phyloP scores from a whole-genome alignment of 2,329 filamentous ascomycete genomes.

The Phyllosticta capitalensis region DNA sequence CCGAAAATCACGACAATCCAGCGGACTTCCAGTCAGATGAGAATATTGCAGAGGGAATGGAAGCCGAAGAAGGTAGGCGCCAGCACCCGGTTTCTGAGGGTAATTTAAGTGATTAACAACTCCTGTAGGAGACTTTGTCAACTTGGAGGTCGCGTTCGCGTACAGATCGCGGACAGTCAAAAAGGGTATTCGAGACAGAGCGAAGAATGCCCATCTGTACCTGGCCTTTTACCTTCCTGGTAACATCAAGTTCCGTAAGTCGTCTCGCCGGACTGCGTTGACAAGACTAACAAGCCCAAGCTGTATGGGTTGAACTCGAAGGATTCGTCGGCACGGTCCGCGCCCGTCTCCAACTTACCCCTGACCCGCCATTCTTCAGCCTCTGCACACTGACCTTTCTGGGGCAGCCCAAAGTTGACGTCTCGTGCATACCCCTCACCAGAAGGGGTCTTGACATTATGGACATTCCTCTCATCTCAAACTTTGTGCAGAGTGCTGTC shows the following conservation, averaged over 20 bases:
- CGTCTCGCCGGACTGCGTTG: neutral
- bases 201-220: conserved; percentile 64
- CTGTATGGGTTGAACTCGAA: conserved; percentile 66
- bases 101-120: neutral
- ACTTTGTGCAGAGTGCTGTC: conserved; percentile 65
- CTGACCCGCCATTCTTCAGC: conserved; percentile 69
- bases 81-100: neutral
- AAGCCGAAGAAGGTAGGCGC: conserved; percentile 55
- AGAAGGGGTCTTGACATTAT: conserved; percentile 63
- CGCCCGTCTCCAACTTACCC: conserved; percentile 60
- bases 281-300: conserved; percentile 11
- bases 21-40: conserved; percentile 22
- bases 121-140: conserved; percentile 57
- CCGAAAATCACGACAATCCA: conserved; percentile 24
- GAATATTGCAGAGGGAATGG: conserved; percentile 51
- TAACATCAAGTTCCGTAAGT: conserved; percentile 42
- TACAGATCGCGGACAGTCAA: conserved; percentile 56
- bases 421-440: conserved; percentile 61
- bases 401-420: conserved; percentile 62
- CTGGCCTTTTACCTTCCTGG: conserved; percentile 61
- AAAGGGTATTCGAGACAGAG: conserved; percentile 51
- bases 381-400: conserved; percentile 65
- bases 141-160: conserved; percentile 65
- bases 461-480: conserved; percentile 64
- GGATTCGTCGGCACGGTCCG: conserved; percentile 63